These are phyloP conservation scores for Malus asiatica DNA, from an alignment of 306 rosid species.

Conservation along the genomic window DNA sequence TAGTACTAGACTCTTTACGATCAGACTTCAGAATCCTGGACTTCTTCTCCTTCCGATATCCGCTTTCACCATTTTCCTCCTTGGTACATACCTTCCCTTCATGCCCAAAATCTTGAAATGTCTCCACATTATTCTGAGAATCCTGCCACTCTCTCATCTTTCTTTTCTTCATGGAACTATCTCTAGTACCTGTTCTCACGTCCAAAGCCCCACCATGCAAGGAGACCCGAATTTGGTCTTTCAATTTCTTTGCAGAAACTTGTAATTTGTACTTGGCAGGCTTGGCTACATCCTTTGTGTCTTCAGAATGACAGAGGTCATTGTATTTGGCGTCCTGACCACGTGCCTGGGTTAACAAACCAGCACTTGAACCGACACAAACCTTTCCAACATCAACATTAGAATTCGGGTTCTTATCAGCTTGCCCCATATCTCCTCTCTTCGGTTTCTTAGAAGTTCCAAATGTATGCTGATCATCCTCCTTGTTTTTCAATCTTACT, in stretches of 20 bases:
- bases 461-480: constrained; percentile 35
- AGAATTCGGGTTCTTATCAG: constrained; percentile 29
- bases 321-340: constrained; percentile 37
- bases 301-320: constrained; percentile 37
- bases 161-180: constrained; percentile 42
- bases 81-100: constrained; percentile 29
- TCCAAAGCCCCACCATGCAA: constrained; percentile 33
- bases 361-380: constrained; percentile 30
- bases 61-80: constrained; percentile 39
- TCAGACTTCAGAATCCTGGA: constrained; percentile 19
- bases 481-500: constrained; percentile 42
- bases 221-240: constrained; percentile 31
- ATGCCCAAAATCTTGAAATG: constrained; percentile 18
- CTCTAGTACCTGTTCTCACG: constrained; percentile 16
- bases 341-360: constrained; percentile 24
- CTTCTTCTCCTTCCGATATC: constrained; percentile 44
- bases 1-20: constrained; percentile 16
- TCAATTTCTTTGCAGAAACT: constrained; percentile 34
- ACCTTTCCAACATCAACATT: constrained; percentile 27
- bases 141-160: constrained; percentile 45
- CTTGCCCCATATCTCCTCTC: constrained; percentile 26
- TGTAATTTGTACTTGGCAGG: constrained; percentile 18
- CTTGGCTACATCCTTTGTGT: constrained; percentile 2
- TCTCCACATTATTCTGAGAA: constrained; percentile 24
- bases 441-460: constrained; percentile 42